Evolutionary conservation across 768 basidiomycete genomes (phyloP), one percentile per base, ranked within the genome.

Genomic region (Suillus hirtellus): DNA sequence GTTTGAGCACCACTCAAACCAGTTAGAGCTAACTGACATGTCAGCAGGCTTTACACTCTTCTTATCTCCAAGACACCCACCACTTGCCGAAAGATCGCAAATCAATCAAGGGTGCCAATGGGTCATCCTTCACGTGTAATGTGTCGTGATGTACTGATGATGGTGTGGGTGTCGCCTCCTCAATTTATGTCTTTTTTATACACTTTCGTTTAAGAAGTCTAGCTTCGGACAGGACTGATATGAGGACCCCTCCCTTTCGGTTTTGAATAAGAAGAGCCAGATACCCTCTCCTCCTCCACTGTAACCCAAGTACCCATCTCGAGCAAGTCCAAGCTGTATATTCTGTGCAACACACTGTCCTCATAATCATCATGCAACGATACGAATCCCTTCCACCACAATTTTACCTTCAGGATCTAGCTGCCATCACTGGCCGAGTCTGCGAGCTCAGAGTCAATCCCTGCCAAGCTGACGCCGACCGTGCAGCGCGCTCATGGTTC

Each of bases 391-490:
- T 78, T 49, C 77, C 77, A 1, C 63, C 75, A 4, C 74, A 77
- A 40, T 79, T 78, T 67, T 70, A 70, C 59, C 73, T 78, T 21
- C 68, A 71, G 60, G 77, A 78, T 64, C 72, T 78, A 35, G 69
- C 69, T 24, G 73, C 75, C 42, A 75, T 79, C 35, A 76, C 78
- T 35, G 71, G 73, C 31, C 73, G 72, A 53, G 75, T 74, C 65
- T 79, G 70, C 64, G 75, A 79, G 61, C 69, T 78, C 66, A 73
- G 72, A 64, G 68, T 73, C 50, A 78, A 72, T 60, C 42, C 70
- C 24, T 66, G 70, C 62, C 72, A 78, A 68, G 71, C 72, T n/a
- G 70, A 70, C 38, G 78, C 77, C 12, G 77, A 78, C 63, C 67
- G 64, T 0, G 68, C 63, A 14, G 73, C 77, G 15, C 71, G 77